These are phyloP conservation scores for Cercospora sp. DNA, from an alignment of 2,329 filamentous ascomycete species.

Conservation along the genomic window DNA sequence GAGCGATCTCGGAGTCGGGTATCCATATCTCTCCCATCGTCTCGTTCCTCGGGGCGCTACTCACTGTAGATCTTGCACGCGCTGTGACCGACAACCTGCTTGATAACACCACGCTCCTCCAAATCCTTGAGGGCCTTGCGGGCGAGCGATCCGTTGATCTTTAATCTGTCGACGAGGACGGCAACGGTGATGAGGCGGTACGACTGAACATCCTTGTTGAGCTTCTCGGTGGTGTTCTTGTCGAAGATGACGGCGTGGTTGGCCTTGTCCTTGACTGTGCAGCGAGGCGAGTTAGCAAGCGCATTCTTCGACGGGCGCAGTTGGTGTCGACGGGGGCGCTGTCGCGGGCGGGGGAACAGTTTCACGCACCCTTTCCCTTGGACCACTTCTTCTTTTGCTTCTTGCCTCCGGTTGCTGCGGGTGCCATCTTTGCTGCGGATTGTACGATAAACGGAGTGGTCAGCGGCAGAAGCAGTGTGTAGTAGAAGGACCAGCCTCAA, in stretches of 20 bases:
- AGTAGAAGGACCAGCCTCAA: neutral
- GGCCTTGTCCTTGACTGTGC: conserved; percentile 99
- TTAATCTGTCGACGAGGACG: conserved; percentile 97
- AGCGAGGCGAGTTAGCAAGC: conserved; percentile 30
- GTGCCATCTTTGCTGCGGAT: conserved; percentile 29
- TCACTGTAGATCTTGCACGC: conserved; percentile 98
- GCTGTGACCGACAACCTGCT: conserved; percentile 94
- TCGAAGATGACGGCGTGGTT: conserved; percentile 99
- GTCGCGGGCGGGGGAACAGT: neutral
- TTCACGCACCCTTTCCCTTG: conserved; percentile 50
- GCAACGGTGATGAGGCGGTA: conserved; percentile 99
- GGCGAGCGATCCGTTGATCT: conserved; percentile 99
- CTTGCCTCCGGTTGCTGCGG: conserved; percentile 65
- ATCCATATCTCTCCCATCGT: neutral
- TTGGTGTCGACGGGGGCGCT: neutral
- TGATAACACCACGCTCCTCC: conserved; percentile 98
- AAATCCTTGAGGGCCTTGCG: conserved; percentile 85
- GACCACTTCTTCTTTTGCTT: conserved; percentile 84
- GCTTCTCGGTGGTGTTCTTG: conserved; percentile 95
- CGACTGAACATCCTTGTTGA: conserved; percentile 99
- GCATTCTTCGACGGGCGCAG: conserved; percentile 12
- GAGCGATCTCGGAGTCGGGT: neutral
- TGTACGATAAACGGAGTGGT: conserved; percentile 15
- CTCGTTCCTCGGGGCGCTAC: conserved; percentile 39
- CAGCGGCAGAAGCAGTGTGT: conserved; percentile 1